Evolutionary conservation across 768 basidiomycete genomes (phyloP), one percentile per base, ranked within the genome.

Genomic region (Lactifluus volemus): DNA sequence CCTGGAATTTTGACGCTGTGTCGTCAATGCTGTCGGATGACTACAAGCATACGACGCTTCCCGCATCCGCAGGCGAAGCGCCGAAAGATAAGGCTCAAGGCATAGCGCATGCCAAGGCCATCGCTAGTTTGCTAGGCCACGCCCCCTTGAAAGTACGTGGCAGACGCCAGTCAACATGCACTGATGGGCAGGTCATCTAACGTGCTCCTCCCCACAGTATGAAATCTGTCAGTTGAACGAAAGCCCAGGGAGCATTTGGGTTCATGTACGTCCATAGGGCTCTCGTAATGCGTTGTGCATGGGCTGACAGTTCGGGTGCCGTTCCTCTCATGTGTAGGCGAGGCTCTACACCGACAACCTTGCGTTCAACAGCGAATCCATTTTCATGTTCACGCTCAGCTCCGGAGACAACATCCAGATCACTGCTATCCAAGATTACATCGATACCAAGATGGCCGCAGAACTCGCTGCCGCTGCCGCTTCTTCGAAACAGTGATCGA

Each of bases 381-480:
- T 47, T 25, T 47, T 47, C 45, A 47, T 47, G 10, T 47, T 47
- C 45, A 47, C 45, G 21, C 21, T 63, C 47, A 49, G 41, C 34
- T 48, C 57, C 5, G 61, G 45, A 11, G 4, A 21, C 45, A 47
- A 47, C 11, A 47, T 63, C 52, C 48, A 63, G 47, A 63, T 63
- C 32, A 44, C 52, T 12, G 32, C 47, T 4, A 36, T 63, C 47
- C 57, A 53, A 34, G 57, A 63, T 1, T 62, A 53, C 25, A 38
- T 63, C 32, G 61, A 62, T 45, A 58, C 55, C 38, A 62, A 62
- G 45, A 7, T n/a, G 50, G 19, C 51, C 6, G 50, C 55, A 6
- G 42, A 44, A 3, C 5, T 44, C 10, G 44, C 45, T 11, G 44
- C 45, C 8, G 45, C 45, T 12, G 17, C 44, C 5, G 19, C 42